Percentiles rank a stretch among this genome's conserved stretches.
These are phyloP conservation scores for Penicillium paradoxum DNA, from an alignment of 495 filamentous ascomycete genomes.

Conservation along the genomic window DNA sequence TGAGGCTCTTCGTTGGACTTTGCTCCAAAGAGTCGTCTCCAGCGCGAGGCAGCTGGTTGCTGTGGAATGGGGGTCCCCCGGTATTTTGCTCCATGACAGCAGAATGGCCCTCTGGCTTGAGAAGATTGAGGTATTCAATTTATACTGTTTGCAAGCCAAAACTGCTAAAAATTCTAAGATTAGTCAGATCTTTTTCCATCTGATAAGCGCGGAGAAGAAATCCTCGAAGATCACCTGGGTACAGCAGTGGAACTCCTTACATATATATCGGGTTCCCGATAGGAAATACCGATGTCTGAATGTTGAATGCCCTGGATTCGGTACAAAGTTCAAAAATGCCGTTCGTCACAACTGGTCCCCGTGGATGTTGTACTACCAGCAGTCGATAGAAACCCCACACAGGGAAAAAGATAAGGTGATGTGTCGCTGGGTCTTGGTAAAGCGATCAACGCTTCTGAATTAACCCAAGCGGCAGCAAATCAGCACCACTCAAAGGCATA, in stretches of 20 bases:
- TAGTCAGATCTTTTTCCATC: background rate
- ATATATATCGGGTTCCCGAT: background rate
- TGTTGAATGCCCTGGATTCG: background rate
- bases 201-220: background rate
- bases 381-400: background rate
- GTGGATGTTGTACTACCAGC: background rate
- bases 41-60: constrained; percentile 8
- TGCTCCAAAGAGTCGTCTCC: constrained; percentile 19
- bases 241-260: background rate
- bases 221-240: background rate
- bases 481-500: constrained; percentile 14
- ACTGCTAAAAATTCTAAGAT: background rate
- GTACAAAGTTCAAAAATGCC: background rate
- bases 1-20: constrained; percentile 3
- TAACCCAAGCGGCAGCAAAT: constrained; percentile 12
- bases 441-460: constrained; percentile 20
- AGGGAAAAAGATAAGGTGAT: background rate
- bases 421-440: background rate
- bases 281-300: background rate
- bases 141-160: background rate
- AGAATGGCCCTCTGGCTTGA: background rate
- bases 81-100: background rate
- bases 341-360: background rate
- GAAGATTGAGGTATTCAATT: too few relatives aligned
- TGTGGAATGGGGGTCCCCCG: background rate